A percentile compares a stretch with the other conserved stretches of the same genome.
phyloP scores from a whole-genome alignment of 768 basidiomycete genomes.

The Hygrophoropsis aurantiaca region DNA sequence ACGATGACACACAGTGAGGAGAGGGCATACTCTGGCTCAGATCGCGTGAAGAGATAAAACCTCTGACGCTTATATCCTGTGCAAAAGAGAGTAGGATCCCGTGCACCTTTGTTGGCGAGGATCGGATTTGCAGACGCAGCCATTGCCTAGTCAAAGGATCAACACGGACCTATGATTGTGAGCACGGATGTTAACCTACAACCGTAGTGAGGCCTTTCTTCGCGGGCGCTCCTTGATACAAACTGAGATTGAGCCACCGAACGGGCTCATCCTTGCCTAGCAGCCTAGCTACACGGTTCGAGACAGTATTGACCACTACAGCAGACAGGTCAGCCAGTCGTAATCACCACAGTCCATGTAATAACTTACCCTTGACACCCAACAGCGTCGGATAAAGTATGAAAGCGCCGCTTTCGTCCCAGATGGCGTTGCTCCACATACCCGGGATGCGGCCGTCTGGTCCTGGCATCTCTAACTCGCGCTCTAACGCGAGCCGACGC shows the following conservation, averaged over 20 bases:
- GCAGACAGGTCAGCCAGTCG: background rate
- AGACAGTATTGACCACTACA: constrained; percentile 89
- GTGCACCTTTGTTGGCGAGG: constrained; percentile 75
- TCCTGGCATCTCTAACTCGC: constrained; percentile 84
- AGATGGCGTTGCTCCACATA: constrained; percentile 86
- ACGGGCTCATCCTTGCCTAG: constrained; percentile 94
- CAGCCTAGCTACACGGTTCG: constrained; percentile 86
- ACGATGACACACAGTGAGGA: background rate
- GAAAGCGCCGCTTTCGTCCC: constrained; percentile 98
- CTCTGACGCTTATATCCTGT: constrained; percentile 91
- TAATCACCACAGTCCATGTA: background rate
- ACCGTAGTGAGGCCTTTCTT: constrained; percentile 85
- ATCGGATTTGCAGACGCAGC: constrained; percentile 95
- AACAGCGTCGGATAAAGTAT: constrained; percentile 90
- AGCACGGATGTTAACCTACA: constrained; percentile 40
- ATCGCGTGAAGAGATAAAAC: constrained; percentile 93
- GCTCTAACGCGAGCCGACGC: constrained; percentile 88
- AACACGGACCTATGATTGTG: too few species aligned
- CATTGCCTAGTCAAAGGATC: too few species aligned
- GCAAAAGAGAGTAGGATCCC: constrained; percentile 91
- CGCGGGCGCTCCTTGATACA: constrained; percentile 93
- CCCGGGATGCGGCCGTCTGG: constrained; percentile 72
- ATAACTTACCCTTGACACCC: constrained; percentile 83
- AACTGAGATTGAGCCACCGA: constrained; percentile 80
- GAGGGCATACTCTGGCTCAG: constrained; percentile 78